A percentile compares a stretch with the other conserved stretches of the same genome.
Conservation (phyloP, 148 eudicot species). For the Drosera capensis region DNA sequence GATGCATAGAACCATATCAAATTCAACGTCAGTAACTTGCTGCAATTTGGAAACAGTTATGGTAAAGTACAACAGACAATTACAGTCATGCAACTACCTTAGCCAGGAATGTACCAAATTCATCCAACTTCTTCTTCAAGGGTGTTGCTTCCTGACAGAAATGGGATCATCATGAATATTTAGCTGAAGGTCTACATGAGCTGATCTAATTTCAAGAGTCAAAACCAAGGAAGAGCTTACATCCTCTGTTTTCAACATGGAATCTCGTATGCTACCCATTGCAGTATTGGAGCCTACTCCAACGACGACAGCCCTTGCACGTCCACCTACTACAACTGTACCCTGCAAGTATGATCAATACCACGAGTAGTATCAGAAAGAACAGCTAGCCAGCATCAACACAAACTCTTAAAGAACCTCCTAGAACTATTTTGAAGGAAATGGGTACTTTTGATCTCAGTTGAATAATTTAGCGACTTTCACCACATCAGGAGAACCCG, state of each 20-base stretch:
- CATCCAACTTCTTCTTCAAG: conserved; percentile 87
- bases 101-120: conserved; percentile 92
- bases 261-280: conserved; percentile 98
- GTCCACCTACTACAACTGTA: conserved; percentile 88
- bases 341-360: conserved; percentile 39
- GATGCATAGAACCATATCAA: too few relatives aligned
- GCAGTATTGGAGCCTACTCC: conserved; percentile 98
- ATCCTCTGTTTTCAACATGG: conserved; percentile 92
- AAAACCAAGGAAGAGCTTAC: conserved; percentile 40
- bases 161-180: conserved; percentile 1
- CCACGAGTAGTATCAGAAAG: neutral
- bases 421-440: neutral
- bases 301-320: conserved; percentile 86
- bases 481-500: too few relatives aligned
- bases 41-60: too few relatives aligned
- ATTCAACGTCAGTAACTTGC: too few relatives aligned
- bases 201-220: too few relatives aligned
- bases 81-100: conserved; percentile 37
- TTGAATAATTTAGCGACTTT: too few relatives aligned
- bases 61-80: neutral
- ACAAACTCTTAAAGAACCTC: neutral
- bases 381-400: neutral
- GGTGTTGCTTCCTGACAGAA: conserved; percentile 85
- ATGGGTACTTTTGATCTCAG: neutral
- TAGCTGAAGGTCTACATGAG: neutral